Evolutionary conservation across 148 eudicot genomes (phyloP).

Genomic region (Diospyros kaki): DNA sequence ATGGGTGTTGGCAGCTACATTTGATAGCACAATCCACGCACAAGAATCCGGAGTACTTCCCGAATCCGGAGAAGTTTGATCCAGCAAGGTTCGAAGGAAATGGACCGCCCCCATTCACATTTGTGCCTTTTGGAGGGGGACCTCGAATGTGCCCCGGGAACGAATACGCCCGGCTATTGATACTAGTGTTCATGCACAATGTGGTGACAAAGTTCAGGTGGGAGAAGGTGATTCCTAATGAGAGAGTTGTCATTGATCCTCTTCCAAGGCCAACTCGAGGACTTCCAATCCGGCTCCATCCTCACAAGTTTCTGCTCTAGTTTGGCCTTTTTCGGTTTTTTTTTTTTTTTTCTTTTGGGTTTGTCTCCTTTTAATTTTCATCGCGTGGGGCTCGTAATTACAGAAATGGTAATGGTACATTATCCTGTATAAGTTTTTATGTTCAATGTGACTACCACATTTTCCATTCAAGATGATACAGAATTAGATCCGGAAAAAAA

Average conservation of each 20-base stretch:
- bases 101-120: conserved; percentile 20
- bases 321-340: neutral
- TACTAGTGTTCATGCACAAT: conserved; percentile 21
- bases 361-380: neutral
- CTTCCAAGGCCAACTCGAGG: conserved; percentile 18
- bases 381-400: neutral
- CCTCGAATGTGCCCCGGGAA: conserved; percentile 27
- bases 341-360: neutral
- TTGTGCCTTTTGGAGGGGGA: conserved; percentile 28
- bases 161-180: conserved; percentile 18
- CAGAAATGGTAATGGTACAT: too few species aligned
- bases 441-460: too few species aligned
- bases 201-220: conserved; percentile 21
- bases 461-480: too few species aligned
- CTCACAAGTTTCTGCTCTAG: neutral
- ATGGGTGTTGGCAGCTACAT: conserved; percentile 13
- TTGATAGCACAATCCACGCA: conserved; percentile 18
- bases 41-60: conserved; percentile 19
- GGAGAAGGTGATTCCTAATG: conserved; percentile 20
- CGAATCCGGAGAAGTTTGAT: conserved; percentile 23
- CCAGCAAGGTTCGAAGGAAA: conserved; percentile 28
- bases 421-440: too few species aligned
- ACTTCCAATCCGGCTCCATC: conserved; percentile 17
- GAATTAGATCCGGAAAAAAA: too few species aligned
- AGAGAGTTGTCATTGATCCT: conserved; percentile 15